Evolutionary conservation across 306 rosid genomes (phyloP).

Genomic region (Sophora flavescens): DNA sequence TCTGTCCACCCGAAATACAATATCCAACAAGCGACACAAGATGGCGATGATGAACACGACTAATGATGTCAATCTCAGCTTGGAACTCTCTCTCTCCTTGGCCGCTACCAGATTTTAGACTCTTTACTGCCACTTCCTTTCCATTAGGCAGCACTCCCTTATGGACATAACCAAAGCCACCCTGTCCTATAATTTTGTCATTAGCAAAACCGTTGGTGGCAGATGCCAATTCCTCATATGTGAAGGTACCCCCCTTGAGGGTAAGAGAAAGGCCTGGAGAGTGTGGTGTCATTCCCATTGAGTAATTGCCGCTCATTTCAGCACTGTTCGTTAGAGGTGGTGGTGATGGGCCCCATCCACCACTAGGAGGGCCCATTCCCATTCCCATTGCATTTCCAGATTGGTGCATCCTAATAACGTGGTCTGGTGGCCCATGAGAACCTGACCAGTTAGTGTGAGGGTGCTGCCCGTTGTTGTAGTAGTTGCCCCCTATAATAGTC

Average conservation of each 20-base stretch:
- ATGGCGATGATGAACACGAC: conserved; percentile 84
- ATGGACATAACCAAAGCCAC: conserved; percentile 90
- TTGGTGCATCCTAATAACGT: conserved; percentile 56
- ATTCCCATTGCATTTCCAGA: conserved; percentile 45
- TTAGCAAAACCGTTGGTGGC: conserved; percentile 73
- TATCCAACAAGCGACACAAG: conserved; percentile 83
- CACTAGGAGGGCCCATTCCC: conserved; percentile 45
- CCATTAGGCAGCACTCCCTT: conserved; percentile 81
- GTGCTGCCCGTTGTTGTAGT: conserved; percentile 53
- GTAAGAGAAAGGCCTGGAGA: conserved; percentile 60
- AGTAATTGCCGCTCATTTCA: conserved; percentile 56
- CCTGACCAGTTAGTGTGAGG: conserved; percentile 57
- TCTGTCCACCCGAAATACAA: conserved; percentile 71
- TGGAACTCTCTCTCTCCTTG: conserved; percentile 84
- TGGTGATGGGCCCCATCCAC: conserved; percentile 62
- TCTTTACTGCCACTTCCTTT: conserved; percentile 80
- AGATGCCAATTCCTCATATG: conserved; percentile 75
- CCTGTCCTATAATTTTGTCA: conserved; percentile 77
- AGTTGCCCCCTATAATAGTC: conserved; percentile 42
- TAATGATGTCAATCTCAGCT: conserved; percentile 84
- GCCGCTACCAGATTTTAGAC: conserved; percentile 71
- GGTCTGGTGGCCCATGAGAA: conserved; percentile 50
- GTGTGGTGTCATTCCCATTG: conserved; percentile 45
- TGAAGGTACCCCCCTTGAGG: conserved; percentile 73
- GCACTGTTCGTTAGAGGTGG: conserved; percentile 48